Evolutionary conservation across 495 filamentous ascomycete genomes (phyloP).

Genomic region (Tuber magnatum): DNA sequence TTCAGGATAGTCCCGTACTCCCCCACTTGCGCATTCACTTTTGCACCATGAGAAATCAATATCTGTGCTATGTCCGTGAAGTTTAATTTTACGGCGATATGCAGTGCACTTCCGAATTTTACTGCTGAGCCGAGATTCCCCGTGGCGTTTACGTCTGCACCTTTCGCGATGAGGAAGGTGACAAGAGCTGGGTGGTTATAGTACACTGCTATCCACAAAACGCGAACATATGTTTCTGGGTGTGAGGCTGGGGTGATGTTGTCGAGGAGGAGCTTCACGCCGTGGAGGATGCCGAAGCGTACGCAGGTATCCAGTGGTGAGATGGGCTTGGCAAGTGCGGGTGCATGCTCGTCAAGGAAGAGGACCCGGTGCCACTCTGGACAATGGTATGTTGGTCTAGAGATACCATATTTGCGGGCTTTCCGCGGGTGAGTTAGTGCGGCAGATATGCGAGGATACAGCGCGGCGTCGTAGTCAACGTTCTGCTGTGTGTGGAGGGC

Average conservation of each 20-base stretch:
- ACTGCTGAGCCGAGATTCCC: not conserved
- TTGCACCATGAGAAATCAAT: not conserved
- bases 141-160: not conserved
- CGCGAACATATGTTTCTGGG: not conserved
- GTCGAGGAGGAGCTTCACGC: not conserved
- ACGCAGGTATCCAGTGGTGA: not conserved
- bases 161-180: not conserved
- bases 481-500: not conserved
- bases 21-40: constrained; percentile 5
- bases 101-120: not conserved
- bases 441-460: not conserved
- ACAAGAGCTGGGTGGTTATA: not conserved
- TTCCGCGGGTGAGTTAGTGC: not conserved
- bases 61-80: not conserved
- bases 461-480: not conserved
- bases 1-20: not conserved
- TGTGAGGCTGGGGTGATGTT: not conserved
- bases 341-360: not conserved
- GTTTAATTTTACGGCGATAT: not conserved
- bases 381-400: not conserved
- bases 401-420: not conserved
- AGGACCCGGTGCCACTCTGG: constrained; percentile 1
- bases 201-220: not conserved
- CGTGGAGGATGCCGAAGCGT: not conserved
- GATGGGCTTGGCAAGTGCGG: not conserved